phyloP scores from a whole-genome alignment of 257 asterid species.

The Penstemon barbatus region DNA sequence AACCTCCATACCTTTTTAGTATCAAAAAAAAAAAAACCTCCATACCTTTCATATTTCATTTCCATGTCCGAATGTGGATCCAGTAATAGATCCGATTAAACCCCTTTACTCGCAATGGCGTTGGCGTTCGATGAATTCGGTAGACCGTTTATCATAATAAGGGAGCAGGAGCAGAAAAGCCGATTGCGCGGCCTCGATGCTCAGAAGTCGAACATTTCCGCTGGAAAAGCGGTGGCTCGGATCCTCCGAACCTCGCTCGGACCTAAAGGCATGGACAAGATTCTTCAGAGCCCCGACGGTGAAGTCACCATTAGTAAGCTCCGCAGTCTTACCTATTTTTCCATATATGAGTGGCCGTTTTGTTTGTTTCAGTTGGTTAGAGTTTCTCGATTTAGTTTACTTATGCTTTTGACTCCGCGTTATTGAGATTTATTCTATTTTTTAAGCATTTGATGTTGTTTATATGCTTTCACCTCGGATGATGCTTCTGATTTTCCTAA shows the following conservation, averaged over 20 bases:
- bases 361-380: background rate
- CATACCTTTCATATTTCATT: slow-evolving; percentile 20
- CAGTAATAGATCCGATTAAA: slow-evolving; percentile 21
- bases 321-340: too few relatives aligned
- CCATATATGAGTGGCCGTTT: background rate
- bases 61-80: slow-evolving; percentile 34
- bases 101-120: slow-evolving; percentile 48
- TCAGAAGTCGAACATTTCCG: slow-evolving; percentile 85
- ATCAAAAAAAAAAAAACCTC: too few relatives aligned
- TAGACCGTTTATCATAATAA: slow-evolving; percentile 78
- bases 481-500: too few relatives aligned
- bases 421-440: too few relatives aligned
- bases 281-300: slow-evolving; percentile 98
- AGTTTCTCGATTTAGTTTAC: too few relatives aligned
- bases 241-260: slow-evolving; percentile 90
- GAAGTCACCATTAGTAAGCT: slow-evolving; percentile 86
- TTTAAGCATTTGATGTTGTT: too few relatives aligned
- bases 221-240: slow-evolving; percentile 92
- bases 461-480: too few relatives aligned
- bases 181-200: slow-evolving; percentile 96
- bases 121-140: slow-evolving; percentile 94
- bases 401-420: too few relatives aligned
- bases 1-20: slow-evolving; percentile 18
- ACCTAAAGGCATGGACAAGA: slow-evolving; percentile 98
- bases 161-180: slow-evolving; percentile 84